Conservation (phyloP, 305 asterid species). For the Fraxinus angustifolia region DNA sequence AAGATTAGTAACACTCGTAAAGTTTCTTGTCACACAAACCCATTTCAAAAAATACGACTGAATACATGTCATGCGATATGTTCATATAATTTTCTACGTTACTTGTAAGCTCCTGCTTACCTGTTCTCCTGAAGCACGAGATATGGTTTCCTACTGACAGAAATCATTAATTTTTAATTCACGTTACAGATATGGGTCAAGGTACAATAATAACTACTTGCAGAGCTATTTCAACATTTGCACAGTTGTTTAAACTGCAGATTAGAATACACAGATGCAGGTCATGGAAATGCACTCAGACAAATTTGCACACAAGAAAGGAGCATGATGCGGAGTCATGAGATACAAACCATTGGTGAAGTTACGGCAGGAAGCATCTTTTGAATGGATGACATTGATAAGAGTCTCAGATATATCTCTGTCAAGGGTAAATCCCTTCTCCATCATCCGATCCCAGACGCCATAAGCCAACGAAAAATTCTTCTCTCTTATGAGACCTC, state of each 20-base stretch:
- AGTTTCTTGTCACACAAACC: not conserved
- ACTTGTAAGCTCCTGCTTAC: not conserved
- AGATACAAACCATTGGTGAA: conserved; percentile 25
- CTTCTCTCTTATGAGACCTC: conserved; percentile 72
- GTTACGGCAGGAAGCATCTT: conserved; percentile 34
- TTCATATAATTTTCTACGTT: not conserved
- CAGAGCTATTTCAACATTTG: not conserved
- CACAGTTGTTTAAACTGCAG: conserved; percentile 7
- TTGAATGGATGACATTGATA: conserved; percentile 49
- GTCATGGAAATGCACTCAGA: not conserved
- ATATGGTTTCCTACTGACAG: not conserved
- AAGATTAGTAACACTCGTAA: not conserved
- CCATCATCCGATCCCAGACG: conserved; percentile 95
- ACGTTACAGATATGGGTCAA: not conserved
- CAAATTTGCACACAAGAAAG: not conserved
- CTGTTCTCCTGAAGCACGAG: not conserved
- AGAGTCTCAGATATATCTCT: conserved; percentile 67
- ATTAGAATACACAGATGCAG: not conserved
- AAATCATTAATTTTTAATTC: not conserved
- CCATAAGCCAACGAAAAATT: conserved; percentile 64
- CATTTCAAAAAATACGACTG: not conserved
- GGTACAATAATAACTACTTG: not conserved
- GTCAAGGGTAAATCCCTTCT: conserved; percentile 84
- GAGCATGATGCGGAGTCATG: not conserved
- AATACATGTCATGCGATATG: not conserved